A percentile compares a stretch with the other conserved stretches of the same genome.
Evolutionary conservation across 805 yeast genomes (phyloP).

Genomic region (Pichia paraexigua): DNA sequence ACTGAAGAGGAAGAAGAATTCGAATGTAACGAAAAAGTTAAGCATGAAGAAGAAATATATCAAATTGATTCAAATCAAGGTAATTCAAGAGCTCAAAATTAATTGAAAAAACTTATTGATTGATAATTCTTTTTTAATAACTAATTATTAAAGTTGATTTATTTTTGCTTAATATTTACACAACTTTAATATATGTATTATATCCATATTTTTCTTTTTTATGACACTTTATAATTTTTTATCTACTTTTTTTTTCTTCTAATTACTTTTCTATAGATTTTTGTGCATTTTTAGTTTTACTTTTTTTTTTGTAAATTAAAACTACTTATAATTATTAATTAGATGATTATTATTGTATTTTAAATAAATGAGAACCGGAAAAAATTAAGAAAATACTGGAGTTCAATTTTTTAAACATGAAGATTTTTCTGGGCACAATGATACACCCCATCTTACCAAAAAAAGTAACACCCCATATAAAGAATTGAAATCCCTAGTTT

Average conservation of each 20-base stretch:
- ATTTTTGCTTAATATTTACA: not conserved
- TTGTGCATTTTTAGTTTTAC: not conserved
- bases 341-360: too few species aligned
- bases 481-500: too few species aligned
- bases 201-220: not conserved
- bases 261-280: not conserved
- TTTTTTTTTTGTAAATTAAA: not conserved
- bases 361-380: too few species aligned
- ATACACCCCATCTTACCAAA: too few species aligned
- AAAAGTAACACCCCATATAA: too few species aligned
- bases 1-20: conserved; percentile 14
- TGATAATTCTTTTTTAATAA: too few species aligned
- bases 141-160: not conserved
- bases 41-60: conserved; percentile 9
- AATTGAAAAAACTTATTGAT: not conserved
- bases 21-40: conserved; percentile 12
- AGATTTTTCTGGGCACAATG: too few species aligned
- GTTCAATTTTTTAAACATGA: too few species aligned
- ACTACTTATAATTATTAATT: too few species aligned
- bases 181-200: not conserved
- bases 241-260: not conserved
- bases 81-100: not conserved
- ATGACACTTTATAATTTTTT: not conserved
- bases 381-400: too few species aligned
- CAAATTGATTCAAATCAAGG: conserved; percentile 8